Evolutionary conservation across 208 protist species (phyloP).

Genomic region (Trypanosoma theileri): DNA sequence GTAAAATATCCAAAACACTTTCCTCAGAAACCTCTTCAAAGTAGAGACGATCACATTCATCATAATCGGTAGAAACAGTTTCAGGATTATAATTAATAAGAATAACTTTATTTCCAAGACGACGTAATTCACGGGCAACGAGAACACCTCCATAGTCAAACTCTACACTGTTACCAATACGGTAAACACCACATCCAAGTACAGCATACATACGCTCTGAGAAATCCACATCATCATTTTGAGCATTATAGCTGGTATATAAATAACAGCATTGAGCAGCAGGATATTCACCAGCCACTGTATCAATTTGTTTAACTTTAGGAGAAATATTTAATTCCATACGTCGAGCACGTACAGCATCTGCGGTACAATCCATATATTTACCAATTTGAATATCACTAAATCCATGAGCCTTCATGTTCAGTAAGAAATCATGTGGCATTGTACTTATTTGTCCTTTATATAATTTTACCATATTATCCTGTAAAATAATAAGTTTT

Average conservation of each 20-base stretch:
- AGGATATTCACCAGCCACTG: slow-evolving; percentile 97
- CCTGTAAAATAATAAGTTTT: slow-evolving; percentile 73
- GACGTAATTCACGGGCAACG: slow-evolving; percentile 92
- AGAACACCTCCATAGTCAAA: slow-evolving; percentile 98
- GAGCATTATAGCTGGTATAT: slow-evolving; percentile 95
- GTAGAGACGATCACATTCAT: slow-evolving; percentile 97
- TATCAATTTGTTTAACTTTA: slow-evolving; percentile 97
- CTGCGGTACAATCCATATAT: slow-evolving; percentile 49
- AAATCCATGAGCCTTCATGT: slow-evolving; percentile 94
- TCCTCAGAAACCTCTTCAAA: slow-evolving; percentile 98
- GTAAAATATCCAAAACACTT: slow-evolving; percentile 96
- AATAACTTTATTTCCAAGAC: slow-evolving; percentile 93
- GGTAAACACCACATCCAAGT: slow-evolving; percentile 97
- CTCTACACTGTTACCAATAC: slow-evolving; percentile 97
- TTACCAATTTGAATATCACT: slow-evolving; percentile 92
- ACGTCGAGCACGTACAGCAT: slow-evolving; percentile 59
- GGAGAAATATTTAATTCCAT: slow-evolving; percentile 85
- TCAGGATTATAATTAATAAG: slow-evolving; percentile 99
- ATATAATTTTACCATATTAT: slow-evolving; percentile 37
- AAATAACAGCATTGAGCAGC: slow-evolving; percentile 94
- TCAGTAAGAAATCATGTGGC: slow-evolving; percentile 51
- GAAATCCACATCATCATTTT: slow-evolving; percentile 84
- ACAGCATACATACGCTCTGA: slow-evolving; percentile 89
- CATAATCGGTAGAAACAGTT: slow-evolving; percentile 98
- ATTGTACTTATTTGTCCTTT: slow-evolving; percentile 39